Conservation (phyloP, 202 grass and related monocot species). For the Schoenoplectus triqueter region DNA sequence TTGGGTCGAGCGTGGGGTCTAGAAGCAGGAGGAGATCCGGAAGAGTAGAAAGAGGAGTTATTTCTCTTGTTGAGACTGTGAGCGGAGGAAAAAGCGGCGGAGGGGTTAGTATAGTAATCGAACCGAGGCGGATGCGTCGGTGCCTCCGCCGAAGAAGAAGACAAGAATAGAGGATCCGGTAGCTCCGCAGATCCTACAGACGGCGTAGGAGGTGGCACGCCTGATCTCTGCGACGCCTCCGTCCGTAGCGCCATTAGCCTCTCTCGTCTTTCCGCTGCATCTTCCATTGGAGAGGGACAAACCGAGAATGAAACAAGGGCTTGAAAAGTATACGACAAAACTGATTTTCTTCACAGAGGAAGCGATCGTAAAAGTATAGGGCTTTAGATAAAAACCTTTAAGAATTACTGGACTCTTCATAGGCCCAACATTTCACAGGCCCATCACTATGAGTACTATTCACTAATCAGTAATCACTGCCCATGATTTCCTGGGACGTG, state of each 20-base stretch:
- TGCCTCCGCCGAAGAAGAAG: constrained; percentile 14
- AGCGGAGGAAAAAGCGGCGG: constrained; percentile 39
- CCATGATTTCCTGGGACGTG: too few species aligned
- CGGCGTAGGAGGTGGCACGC: not conserved
- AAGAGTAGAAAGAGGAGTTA: not conserved
- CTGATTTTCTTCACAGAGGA: too few species aligned
- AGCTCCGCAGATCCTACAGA: not conserved
- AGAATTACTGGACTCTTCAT: too few species aligned
- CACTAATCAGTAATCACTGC: too few species aligned
- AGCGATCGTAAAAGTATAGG: too few species aligned
- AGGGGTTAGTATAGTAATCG: constrained; percentile 52
- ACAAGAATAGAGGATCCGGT: constrained; percentile 21
- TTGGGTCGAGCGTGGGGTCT: not conserved
- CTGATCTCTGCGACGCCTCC: constrained; percentile 29
- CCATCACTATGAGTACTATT: too few species aligned
- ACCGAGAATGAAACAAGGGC: too few species aligned
- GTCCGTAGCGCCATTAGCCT: constrained; percentile 45
- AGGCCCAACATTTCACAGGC: too few species aligned
- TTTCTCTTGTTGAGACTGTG: constrained; percentile 41
- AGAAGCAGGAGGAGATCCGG: not conserved
- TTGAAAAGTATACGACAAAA: too few species aligned
- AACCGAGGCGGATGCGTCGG: constrained; percentile 37
- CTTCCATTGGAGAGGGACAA: constrained; percentile 38
- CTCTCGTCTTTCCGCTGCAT: constrained; percentile 39
- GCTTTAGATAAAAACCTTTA: too few species aligned